Conservation (phyloP, 2,329 filamentous ascomycete species). For the Colletotrichum tamarilloi region DNA sequence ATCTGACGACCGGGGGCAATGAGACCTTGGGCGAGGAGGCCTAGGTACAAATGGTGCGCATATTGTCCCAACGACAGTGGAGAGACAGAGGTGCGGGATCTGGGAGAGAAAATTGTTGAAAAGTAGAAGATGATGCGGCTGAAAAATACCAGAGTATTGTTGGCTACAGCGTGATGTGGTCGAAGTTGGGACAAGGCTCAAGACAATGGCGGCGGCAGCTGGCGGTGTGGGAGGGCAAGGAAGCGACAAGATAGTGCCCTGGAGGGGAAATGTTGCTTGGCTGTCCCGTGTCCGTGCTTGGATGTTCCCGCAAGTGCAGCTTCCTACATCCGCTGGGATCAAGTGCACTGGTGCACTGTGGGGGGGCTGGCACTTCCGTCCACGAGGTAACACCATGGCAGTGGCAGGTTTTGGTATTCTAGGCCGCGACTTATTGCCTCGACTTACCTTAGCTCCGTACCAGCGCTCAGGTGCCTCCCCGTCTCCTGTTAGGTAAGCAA, state of each 20-base stretch:
- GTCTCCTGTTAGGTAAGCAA: too few species aligned
- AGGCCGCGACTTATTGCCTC: not conserved
- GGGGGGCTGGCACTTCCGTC: not conserved
- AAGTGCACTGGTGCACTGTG: not conserved
- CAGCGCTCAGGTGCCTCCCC: too few species aligned
- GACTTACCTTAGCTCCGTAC: too few species aligned
- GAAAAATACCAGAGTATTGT: slow-evolving; percentile 3
- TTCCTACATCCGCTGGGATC: not conserved
- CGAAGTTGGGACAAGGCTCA: slow-evolving; percentile 8
- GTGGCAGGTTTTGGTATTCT: not conserved
- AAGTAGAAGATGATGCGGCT: slow-evolving; percentile 11
- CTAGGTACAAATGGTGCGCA: slow-evolving; percentile 24
- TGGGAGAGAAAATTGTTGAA: not conserved
- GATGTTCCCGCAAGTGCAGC: not conserved
- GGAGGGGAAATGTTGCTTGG: not conserved
- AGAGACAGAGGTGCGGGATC: not conserved
- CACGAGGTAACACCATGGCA: not conserved
- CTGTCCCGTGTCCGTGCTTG: not conserved
- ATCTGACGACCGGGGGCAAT: slow-evolving; percentile 6
- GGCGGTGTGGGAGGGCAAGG: slow-evolving; percentile 6
- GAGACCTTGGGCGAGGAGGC: slow-evolving; percentile 22
- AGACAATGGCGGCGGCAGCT: not conserved
- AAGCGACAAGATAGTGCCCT: not conserved
- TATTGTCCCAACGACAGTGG: slow-evolving; percentile 16
- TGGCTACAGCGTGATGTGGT: not conserved